Evolutionary conservation across 805 yeast genomes (phyloP).

Genomic region (Tetrapisispora pingtungensis): DNA sequence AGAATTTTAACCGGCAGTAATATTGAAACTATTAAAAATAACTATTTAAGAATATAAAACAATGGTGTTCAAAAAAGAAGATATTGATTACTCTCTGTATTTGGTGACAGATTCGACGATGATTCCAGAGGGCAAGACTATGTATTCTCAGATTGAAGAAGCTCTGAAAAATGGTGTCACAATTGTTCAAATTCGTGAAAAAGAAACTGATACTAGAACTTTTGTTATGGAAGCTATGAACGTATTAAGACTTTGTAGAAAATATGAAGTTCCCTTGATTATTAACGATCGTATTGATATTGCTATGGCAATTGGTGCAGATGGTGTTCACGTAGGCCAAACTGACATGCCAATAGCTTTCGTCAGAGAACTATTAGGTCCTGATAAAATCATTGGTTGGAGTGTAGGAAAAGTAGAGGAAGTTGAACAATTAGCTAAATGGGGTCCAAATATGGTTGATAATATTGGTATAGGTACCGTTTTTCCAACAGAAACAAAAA

Average conservation of each 20-base stretch:
- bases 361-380: constrained; percentile 59
- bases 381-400: constrained; percentile 69
- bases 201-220: constrained; percentile 53
- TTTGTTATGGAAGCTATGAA: constrained; percentile 53
- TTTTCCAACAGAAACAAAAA: constrained; percentile 66
- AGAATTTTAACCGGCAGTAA: too few species aligned
- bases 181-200: constrained; percentile 76
- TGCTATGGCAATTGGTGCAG: constrained; percentile 82
- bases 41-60: neutral
- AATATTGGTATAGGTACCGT: constrained; percentile 82
- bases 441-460: constrained; percentile 41
- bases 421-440: constrained; percentile 22
- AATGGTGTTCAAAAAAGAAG: constrained; percentile 16
- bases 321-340: constrained; percentile 90
- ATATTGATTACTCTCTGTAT: constrained; percentile 45
- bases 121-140: constrained; percentile 50
- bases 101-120: constrained; percentile 72
- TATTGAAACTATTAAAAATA: too few species aligned
- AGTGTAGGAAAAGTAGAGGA: constrained; percentile 57
- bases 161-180: constrained; percentile 70
- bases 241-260: constrained; percentile 52
- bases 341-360: constrained; percentile 57
- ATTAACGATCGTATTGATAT: constrained; percentile 85
- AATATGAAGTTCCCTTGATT: constrained; percentile 58
- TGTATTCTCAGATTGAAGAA: constrained; percentile 50